Base-by-base conservation (phyloP, 352 stramenopile genomes). In the Saprolegnia diclina region DNA sequence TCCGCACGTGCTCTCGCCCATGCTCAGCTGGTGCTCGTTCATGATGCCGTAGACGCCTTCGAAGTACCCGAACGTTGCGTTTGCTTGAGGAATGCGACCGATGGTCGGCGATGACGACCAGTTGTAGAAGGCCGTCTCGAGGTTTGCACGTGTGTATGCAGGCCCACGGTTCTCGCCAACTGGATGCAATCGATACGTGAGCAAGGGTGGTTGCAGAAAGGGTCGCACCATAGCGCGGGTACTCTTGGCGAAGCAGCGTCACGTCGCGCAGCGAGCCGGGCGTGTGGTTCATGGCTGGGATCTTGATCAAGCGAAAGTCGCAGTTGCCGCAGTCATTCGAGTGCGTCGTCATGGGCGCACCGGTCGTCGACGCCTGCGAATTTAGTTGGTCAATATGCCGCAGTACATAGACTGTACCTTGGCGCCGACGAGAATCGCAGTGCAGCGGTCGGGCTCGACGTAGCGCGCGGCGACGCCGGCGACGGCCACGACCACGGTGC, bases 241-340 rank as follows among this genome's bases (percentile, higher is more conserved):
- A 94, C 48, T 87, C 75, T 52, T 84, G 83, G 38, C 73, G 67
- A 19, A 77, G 76, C 44, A 92, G 77, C 69, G 88, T 76, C 19
- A 89, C 81, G n/a, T 90, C 75, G 71, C 89, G 82, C 53, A 72
- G 46, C 0, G 78, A 75, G 44, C 68, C 80, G 1, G 71, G 42
- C 11, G 79, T 72, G 61, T 91, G 76, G 38, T 55, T 80, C 64
- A 83, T 75, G n/a, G 76, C 75, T 1, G 86, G 86, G 52, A 94
- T 81, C 45, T 92, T 94, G 70, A 75, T 81, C 68, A 92, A 78
- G 38, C 86, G 86, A 66, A 92, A 92, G 72, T 94, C 86, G 65
- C 86, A 92, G 29, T 79, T 89, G 67, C 80, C 89, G 68, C 86
- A 92, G 72, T 94, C 86, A 71, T 90, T 92, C 52, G 86, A 89